These are phyloP conservation scores for Fusarium protoensiforme DNA, from an alignment of 2,329 filamentous ascomycete species.

Conservation along the genomic window DNA sequence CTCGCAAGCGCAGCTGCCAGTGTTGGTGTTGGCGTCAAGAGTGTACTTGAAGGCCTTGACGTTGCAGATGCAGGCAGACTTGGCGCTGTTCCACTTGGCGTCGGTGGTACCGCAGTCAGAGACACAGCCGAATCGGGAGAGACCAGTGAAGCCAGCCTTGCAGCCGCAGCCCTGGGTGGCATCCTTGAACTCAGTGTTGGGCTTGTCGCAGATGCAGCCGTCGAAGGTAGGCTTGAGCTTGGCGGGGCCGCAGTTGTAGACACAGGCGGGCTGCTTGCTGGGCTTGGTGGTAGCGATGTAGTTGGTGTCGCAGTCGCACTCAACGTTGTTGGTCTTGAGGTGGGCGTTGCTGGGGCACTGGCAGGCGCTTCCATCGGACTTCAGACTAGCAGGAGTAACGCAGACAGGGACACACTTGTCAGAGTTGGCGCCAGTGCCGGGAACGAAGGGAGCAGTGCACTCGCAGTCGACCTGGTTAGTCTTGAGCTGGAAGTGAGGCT, in stretches of 20 bases:
- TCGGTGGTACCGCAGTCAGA: not conserved
- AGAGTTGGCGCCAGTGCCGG: not conserved
- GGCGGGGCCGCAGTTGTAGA: not conserved
- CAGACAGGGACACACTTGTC: not conserved
- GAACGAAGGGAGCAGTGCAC: not conserved
- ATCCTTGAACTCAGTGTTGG: not conserved
- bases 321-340: not conserved
- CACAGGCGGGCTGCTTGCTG: not conserved
- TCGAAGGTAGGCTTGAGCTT: not conserved
- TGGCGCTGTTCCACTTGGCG: not conserved
- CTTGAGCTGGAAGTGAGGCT: not conserved
- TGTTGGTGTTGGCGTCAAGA: not conserved
- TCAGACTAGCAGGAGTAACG: not conserved
- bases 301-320: not conserved
- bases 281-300: not conserved
- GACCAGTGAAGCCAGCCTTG: not conserved
- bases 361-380: not conserved
- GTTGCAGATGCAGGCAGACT: not conserved
- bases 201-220: not conserved
- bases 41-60: not conserved
- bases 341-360: not conserved
- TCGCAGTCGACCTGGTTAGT: not conserved
- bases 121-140: not conserved
- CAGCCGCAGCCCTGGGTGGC: not conserved
- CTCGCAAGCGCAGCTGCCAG: not conserved